phyloP scores from a whole-genome alignment of 2,329 filamentous ascomycete genomes.

The Calycina marina region DNA sequence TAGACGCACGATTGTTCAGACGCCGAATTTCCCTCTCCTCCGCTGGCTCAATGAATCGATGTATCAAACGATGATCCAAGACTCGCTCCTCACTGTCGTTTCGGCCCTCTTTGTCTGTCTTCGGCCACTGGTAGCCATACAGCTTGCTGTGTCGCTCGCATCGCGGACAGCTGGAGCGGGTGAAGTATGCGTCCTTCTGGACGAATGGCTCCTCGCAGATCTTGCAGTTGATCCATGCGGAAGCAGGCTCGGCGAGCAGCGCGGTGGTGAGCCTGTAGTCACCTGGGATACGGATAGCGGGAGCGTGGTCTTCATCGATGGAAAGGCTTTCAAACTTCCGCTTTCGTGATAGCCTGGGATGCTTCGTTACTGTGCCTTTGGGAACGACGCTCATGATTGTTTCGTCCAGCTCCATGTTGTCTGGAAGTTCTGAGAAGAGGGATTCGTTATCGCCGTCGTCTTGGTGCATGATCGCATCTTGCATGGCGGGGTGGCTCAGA shows the following conservation, averaged over 20 bases:
- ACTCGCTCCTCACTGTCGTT: constrained; percentile 52
- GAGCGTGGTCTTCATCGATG: constrained; percentile 15
- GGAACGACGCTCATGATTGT: constrained; percentile 5
- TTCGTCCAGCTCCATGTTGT: constrained; percentile 7
- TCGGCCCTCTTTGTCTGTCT: constrained; percentile 69
- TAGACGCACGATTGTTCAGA: too few species aligned
- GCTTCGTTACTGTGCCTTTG: constrained; percentile 7
- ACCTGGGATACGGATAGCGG: constrained; percentile 40
- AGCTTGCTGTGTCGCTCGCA: constrained; percentile 93
- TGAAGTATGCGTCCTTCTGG: constrained; percentile 77
- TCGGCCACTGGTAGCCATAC: constrained; percentile 92
- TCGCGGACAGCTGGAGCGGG: constrained; percentile 70
- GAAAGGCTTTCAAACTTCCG: constrained; percentile 5
- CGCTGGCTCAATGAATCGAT: constrained; percentile 63
- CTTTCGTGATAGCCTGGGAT: constrained; percentile 10
- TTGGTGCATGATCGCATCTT: constrained; percentile 1
- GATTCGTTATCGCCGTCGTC: constrained; percentile 4
- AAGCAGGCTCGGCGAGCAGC: constrained; percentile 59
- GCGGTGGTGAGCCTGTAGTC: constrained; percentile 73
- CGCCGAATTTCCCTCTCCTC: constrained; percentile 36
- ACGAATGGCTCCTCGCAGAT: constrained; percentile 75
- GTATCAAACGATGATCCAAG: constrained; percentile 73
- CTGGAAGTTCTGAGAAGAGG: constrained; percentile 4
- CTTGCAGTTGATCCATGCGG: constrained; percentile 78
- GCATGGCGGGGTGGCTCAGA: background rate